Evolutionary conservation across 2,329 filamentous ascomycete species (phyloP), one percentile per base, ranked within the genome.

Genomic region (Biscogniauxia mediterranea): DNA sequence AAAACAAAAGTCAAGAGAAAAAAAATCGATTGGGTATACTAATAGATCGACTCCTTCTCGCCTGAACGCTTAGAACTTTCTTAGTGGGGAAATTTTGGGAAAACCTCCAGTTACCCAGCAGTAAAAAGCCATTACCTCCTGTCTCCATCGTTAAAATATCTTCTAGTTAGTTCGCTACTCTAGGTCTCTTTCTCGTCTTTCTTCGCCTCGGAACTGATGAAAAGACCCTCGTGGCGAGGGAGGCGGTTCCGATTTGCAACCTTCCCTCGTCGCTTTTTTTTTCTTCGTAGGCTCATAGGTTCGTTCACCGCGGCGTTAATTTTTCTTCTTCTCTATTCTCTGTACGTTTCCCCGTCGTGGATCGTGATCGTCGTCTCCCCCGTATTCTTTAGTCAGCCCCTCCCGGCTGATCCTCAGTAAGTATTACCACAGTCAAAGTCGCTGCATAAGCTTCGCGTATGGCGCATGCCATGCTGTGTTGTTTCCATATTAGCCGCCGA

Each of bases 381-480:
- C 15, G 21, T 21, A 21, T 62, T 53, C 32, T 42, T 59, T 62
- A 71, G 25, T 72, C 68, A 38, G 57, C 52, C 56, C 80, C 78
- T 64, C 80, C 77, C 62, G 73, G 68, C 61, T 77, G 77, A 58
- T 78, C 81, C 60, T 89, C 84, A 49, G 88, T 79, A 58, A 92
- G 75, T 59, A 93, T 90, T 50, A 91, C 86, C 50, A 92, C 89
- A 54, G 86, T 89, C 57, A 92, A 74, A 42, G 88, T 88, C 17
- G 88, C 89, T 2, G 90, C 90, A 74, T 90, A 92, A 28, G 90
- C 89, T 74, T 92, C 89, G 62, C 90, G 81, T 61, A 92, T 87
- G 9, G 89, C 88, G 73, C 90, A 93, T 17, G 88, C 84, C 81
- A 91, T 85, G 75, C 88, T 87, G 58, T 57, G 46, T 54, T 25